phyloP scores from a whole-genome alignment of 768 basidiomycete species.

The Pulveroboletus sp. region DNA sequence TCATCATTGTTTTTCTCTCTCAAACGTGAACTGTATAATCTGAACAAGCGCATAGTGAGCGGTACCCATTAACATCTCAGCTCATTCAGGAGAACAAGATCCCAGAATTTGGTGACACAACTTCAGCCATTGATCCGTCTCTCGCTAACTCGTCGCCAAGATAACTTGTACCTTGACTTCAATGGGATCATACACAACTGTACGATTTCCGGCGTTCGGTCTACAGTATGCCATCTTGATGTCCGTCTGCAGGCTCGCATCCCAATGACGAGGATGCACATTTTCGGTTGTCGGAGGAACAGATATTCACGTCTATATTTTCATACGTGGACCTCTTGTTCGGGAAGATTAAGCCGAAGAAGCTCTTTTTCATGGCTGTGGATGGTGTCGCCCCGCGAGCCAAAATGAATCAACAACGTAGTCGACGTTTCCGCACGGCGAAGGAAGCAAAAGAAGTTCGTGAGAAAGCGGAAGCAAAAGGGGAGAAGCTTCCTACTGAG shows the following conservation, averaged over 20 bases:
- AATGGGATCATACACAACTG: conserved; percentile 91
- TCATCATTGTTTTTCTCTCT: neutral
- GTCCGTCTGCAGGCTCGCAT: conserved; percentile 62
- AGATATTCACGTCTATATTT: conserved; percentile 96
- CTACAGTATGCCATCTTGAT: neutral
- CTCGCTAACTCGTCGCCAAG: conserved; percentile 34
- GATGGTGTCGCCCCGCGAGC: conserved; percentile 96
- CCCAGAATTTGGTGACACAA: conserved; percentile 82
- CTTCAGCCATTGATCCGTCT: neutral
- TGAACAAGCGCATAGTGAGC: conserved; percentile 55
- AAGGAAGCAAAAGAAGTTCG: conserved; percentile 85
- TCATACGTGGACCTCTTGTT: conserved; percentile 96
- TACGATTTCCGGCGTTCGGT: conserved; percentile 5
- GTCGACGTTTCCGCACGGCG: conserved; percentile 88
- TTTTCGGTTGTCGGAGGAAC: conserved; percentile 92
- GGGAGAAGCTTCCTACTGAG: conserved; percentile 87
- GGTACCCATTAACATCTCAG: conserved; percentile 97
- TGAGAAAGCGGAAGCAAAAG: conserved; percentile 82
- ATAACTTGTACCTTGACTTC: conserved; percentile 92
- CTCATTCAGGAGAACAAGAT: conserved; percentile 98
- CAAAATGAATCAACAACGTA: conserved; percentile 99
- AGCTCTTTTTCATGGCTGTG: conserved; percentile 97
- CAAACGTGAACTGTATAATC: neutral
- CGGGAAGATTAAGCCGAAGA: conserved; percentile 95
- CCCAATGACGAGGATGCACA: conserved; percentile 96